phyloP scores from a whole-genome alignment of 208 protist genomes.

The Trypanosoma grayi region DNA sequence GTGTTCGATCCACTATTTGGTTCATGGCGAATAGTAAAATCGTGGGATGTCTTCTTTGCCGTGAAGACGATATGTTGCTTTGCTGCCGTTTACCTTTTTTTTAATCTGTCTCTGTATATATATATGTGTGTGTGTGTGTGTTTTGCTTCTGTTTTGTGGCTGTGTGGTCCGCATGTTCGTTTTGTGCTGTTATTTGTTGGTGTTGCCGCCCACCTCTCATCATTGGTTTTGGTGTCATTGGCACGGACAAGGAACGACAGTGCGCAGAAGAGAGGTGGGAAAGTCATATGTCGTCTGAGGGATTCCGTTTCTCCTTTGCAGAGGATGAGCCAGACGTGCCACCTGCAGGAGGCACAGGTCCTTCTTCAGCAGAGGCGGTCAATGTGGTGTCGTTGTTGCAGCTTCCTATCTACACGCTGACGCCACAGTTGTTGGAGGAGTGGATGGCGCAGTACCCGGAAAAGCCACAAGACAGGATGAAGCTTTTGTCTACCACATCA shows the following conservation, averaged over 20 bases:
- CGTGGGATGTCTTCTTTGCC: too few relatives aligned
- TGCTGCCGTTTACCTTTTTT: not conserved
- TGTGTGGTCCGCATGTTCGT: conserved; percentile 2
- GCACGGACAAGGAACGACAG: not conserved
- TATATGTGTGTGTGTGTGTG: conserved; percentile 3
- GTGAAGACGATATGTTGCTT: too few relatives aligned
- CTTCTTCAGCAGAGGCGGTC: not conserved
- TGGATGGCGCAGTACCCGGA: conserved; percentile 10
- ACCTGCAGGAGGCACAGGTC: not conserved
- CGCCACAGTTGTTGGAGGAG: conserved; percentile 5
- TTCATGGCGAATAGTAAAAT: too few relatives aligned
- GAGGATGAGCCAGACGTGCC: not conserved
- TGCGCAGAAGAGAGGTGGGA: not conserved
- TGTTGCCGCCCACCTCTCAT: too few relatives aligned
- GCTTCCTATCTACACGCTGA: conserved; percentile 11
- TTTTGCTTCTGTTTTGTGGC: conserved; percentile 2
- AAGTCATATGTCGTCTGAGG: conserved; percentile 15
- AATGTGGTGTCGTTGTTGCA: conserved; percentile 14
- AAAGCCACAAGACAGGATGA: conserved; percentile 3
- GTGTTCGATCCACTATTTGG: too few relatives aligned
- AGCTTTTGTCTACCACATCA: too few relatives aligned
- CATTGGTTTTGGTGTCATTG: too few relatives aligned
- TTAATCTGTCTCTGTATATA: not conserved
- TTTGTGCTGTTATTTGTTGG: too few relatives aligned
- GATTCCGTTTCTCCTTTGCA: conserved; percentile 45